Percentiles rank a stretch among this genome's conserved stretches.
phyloP scores from a whole-genome alignment of 208 protist genomes.

The Giardia duodenalis region DNA sequence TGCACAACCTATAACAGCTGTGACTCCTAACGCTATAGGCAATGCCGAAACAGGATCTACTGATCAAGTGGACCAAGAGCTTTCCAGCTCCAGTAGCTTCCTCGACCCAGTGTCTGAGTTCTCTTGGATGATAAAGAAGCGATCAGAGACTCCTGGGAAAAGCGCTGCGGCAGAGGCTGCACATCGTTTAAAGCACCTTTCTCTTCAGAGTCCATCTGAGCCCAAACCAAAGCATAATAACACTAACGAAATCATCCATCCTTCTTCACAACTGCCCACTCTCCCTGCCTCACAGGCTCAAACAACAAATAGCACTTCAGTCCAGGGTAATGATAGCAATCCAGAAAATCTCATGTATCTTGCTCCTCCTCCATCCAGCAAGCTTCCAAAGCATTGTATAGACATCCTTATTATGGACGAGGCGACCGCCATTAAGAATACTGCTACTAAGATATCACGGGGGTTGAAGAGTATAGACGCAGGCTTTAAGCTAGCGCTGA shows the following conservation, averaged over 20 bases:
- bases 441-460: background rate
- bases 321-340: no score
- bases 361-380: no score
- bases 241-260: background rate
- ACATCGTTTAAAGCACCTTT: no score
- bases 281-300: no score
- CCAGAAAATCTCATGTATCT: no score
- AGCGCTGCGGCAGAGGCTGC: background rate
- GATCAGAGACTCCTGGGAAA: background rate
- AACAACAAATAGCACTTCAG: no score
- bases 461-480: background rate
- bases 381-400: no score
- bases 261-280: no score
- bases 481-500: conserved; percentile 1
- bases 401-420: conserved; percentile 10
- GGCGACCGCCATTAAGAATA: conserved; percentile 11
- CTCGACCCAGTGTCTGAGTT: background rate
- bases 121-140: background rate
- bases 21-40: no score
- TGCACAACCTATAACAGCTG: no score
- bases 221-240: background rate
- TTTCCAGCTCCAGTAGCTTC: background rate
- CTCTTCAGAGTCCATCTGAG: background rate
- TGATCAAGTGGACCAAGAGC: background rate
- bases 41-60: background rate